Evolutionary conservation across 768 basidiomycete species (phyloP), one percentile per base, ranked within the genome.

Genomic region (Pleurotus ostreatus): DNA sequence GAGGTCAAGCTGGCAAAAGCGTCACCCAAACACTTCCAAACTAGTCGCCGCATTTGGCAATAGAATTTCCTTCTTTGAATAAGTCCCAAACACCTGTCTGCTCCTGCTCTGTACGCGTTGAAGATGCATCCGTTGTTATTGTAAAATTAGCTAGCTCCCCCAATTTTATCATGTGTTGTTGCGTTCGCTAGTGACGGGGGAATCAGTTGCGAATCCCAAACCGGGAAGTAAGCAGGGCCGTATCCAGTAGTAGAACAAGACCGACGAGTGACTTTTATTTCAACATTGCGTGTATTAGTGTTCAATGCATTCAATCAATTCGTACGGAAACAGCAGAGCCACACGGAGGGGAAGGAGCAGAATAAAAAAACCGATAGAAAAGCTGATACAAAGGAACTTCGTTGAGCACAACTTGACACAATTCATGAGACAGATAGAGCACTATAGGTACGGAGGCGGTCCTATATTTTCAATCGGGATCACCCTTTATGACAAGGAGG

Each of bases 401-500:
- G 41, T 44, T 16, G 7, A 16, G n/a, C 41, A 16, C 41, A 44
- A 22, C n/a, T 34, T 16, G n/a, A n/a, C 41, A 44, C 41, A 16
- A 44, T 16, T 44, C 20, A 16, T 6, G 41, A 15, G 41, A 44
- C 41, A 44, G 41, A 44, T 16, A 6, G 49, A 55, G 46, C 34
- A 53, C 48, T 18, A 41, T 38, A 25, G 47, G 38, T 48, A 15
- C 20, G 34, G 37, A 38, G 38, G 5, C 7, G 12, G 41, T 20
- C 18, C 20, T 7, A 22, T 26, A 25, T 45, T 55, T 45, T 45
- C 43, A 13, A 44, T 5, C 18, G 25, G 20, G 41, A 26, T 45
- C 20, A 51, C 51, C 39, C 56, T 48, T 76, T 67, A 82, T 65
- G 89, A 80, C 61, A 97, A 81, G 62, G 94, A 92, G 45, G 94